phyloP scores from a whole-genome alignment of 2,329 filamentous ascomycete genomes.

The Phaeophleospora eucalypticola region DNA sequence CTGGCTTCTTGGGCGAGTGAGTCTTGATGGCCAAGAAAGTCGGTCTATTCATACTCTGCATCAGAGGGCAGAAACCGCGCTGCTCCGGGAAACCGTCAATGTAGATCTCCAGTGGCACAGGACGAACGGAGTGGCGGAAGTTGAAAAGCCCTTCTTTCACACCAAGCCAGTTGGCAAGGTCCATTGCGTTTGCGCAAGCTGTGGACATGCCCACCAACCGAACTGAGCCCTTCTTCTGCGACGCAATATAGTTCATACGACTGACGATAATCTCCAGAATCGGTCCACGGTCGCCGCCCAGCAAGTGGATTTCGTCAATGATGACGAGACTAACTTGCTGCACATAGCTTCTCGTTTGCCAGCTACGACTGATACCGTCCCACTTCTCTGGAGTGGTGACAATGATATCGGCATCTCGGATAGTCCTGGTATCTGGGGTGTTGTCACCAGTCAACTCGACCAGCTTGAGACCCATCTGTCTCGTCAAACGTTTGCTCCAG shows the following conservation, averaged over 20 bases:
- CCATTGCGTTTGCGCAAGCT: conserved; percentile 90
- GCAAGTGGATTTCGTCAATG: conserved; percentile 95
- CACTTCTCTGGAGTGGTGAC: conserved; percentile 99
- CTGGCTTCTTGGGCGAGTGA: conserved; percentile 92
- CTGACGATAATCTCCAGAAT: conserved; percentile 95
- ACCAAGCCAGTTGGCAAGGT: conserved; percentile 92
- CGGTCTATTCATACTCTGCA: conserved; percentile 98
- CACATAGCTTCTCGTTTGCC: conserved; percentile 96
- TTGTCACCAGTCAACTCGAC: conserved; percentile 98
- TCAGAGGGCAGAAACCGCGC: conserved; percentile 90
- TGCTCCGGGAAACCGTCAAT: conserved; percentile 97
- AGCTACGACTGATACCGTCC: conserved; percentile 98
- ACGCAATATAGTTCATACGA: conserved; percentile 97
- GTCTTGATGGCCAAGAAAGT: conserved; percentile 95
- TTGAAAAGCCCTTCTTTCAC: conserved; percentile 96
- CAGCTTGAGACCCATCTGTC: conserved; percentile 78
- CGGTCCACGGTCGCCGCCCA: conserved; percentile 93
- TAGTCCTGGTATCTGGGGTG: conserved; percentile 92
- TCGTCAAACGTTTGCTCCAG: conserved; percentile 78
- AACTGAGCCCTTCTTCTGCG: conserved; percentile 84
- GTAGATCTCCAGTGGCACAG: conserved; percentile 91
- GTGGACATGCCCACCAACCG: conserved; percentile 98
- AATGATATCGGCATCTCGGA: conserved; percentile 93
- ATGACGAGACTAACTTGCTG: conserved; percentile 93
- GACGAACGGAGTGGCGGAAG: conserved; percentile 93